Conservation (phyloP, 1,284 basidiomycete species). For the Waitea zeae region DNA sequence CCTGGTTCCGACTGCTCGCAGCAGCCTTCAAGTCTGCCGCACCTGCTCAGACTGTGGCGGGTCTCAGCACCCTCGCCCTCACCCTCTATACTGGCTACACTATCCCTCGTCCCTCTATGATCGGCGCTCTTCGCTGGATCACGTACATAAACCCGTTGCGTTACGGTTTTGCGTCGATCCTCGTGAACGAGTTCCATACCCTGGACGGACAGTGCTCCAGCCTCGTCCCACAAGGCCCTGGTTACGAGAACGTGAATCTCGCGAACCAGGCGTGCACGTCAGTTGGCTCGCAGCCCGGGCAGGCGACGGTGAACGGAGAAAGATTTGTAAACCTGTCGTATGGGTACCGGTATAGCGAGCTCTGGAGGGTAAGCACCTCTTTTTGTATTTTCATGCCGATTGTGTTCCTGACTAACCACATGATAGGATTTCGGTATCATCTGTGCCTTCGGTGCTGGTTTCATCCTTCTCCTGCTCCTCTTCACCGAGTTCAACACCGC, state of each 20-base stretch:
- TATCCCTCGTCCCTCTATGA: slow-evolving; percentile 2
- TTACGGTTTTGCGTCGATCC: slow-evolving; percentile 28
- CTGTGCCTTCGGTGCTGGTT: neutral
- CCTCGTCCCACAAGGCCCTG: slow-evolving; percentile 27
- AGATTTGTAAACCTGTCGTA: slow-evolving; percentile 14
- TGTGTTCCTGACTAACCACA: neutral
- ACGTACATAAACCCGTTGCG: slow-evolving; percentile 20
- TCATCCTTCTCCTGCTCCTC: slow-evolving; percentile 6
- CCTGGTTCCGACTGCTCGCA: slow-evolving; percentile 32
- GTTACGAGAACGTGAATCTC: slow-evolving; percentile 22
- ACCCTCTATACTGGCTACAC: slow-evolving; percentile 24
- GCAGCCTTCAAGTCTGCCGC: slow-evolving; percentile 24
- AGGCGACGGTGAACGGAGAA: slow-evolving; percentile 11
- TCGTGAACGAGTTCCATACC: slow-evolving; percentile 37
- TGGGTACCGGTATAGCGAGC: slow-evolving; percentile 27
- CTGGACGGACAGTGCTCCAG: slow-evolving; percentile 21
- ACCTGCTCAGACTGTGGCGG: slow-evolving; percentile 29
- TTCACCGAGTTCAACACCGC: slow-evolving; percentile 20
- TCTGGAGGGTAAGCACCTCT: slow-evolving; percentile 29
- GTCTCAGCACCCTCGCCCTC: slow-evolving; percentile 27
- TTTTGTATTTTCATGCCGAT: neutral
- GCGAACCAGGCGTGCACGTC: slow-evolving; percentile 11
- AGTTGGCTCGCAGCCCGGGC: slow-evolving; percentile 10
- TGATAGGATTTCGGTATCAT: slow-evolving; percentile 2
- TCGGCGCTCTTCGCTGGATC: slow-evolving; percentile 28